Evolutionary conservation across 2,329 filamentous ascomycete genomes (phyloP).

Genomic region (Hymenoscyphus fraxineus): DNA sequence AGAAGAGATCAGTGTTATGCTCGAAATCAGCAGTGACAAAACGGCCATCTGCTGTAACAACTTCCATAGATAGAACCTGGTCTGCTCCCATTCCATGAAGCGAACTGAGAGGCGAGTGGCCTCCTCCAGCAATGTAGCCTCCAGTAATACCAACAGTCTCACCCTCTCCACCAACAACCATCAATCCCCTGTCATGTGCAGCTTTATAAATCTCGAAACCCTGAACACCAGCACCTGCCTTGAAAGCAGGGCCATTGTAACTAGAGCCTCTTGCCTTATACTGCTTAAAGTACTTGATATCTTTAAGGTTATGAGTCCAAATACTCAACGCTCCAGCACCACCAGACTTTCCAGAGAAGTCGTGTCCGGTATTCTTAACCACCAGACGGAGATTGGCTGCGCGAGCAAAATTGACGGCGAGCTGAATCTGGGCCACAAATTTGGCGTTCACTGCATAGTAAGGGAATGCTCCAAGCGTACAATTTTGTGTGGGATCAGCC

Average conservation of each 20-base stretch:
- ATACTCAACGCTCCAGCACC: slow-evolving; percentile 45
- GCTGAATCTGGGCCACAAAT: slow-evolving; percentile 42
- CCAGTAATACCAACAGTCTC: slow-evolving; percentile 16
- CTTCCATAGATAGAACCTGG: slow-evolving; percentile 54
- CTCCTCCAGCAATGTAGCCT: slow-evolving; percentile 59
- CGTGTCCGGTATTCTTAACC: slow-evolving; percentile 39
- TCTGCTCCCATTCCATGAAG: slow-evolving; percentile 57
- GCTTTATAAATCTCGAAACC: slow-evolving; percentile 43
- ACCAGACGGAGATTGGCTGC: slow-evolving; percentile 39
- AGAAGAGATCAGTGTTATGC: slow-evolving; percentile 56
- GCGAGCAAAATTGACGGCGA: slow-evolving; percentile 42
- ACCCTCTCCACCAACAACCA: slow-evolving; percentile 52
- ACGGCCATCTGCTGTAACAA: slow-evolving; percentile 50
- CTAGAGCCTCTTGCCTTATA: slow-evolving; percentile 2
- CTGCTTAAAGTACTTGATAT: slow-evolving; percentile 5
- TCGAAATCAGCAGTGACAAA: slow-evolving; percentile 48
- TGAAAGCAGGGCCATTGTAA: slow-evolving; percentile 47
- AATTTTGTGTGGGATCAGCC: slow-evolving; percentile 32
- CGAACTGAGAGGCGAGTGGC: slow-evolving; percentile 52
- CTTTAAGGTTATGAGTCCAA: slow-evolving; percentile 43
- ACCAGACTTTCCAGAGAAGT: slow-evolving; percentile 44
- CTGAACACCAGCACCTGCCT: slow-evolving; percentile 49
- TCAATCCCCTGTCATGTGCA: slow-evolving; percentile 42
- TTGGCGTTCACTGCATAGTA: slow-evolving; percentile 37
- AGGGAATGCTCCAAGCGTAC: slow-evolving; percentile 26